phyloP scores from a whole-genome alignment of 2,329 filamentous ascomycete genomes.

The Corinectria fuckeliana region DNA sequence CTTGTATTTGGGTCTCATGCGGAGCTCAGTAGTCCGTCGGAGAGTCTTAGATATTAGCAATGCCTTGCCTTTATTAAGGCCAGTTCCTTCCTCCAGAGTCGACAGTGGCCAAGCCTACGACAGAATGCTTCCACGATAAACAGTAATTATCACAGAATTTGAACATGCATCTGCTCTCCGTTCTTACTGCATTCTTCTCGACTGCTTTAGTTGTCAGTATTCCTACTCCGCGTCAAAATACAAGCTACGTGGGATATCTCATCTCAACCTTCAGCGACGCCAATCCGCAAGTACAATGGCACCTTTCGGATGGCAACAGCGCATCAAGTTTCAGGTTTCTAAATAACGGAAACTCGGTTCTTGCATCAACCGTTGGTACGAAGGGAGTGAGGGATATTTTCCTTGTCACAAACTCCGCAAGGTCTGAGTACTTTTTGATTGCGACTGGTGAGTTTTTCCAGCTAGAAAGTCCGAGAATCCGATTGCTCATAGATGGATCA shows the following conservation, averaged over 20 bases:
- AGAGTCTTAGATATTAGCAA: neutral
- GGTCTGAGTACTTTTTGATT: conserved; percentile 42
- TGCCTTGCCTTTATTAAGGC: neutral
- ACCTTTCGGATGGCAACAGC: conserved; percentile 12
- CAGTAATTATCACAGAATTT: neutral
- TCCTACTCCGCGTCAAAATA: conserved; percentile 2
- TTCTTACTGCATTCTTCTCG: neutral
- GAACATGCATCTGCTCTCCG: conserved; percentile 6
- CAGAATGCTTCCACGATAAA: too few relatives aligned
- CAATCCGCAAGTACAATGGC: conserved; percentile 14
- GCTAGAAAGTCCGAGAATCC: neutral
- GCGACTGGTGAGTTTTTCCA: conserved; percentile 41
- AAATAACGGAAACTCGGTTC: conserved; percentile 4
- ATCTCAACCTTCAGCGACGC: conserved; percentile 14
- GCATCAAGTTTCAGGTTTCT: conserved; percentile 14
- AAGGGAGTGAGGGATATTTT: conserved; percentile 11
- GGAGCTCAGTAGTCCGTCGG: neutral
- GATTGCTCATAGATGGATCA: neutral
- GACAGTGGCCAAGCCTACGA: neutral
- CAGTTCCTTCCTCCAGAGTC: neutral
- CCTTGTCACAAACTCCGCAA: conserved; percentile 5
- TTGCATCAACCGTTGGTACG: conserved; percentile 13
- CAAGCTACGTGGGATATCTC: conserved; percentile 10
- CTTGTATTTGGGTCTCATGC: neutral
- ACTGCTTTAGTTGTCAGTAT: neutral